Evolutionary conservation across 2,329 filamentous ascomycete genomes (phyloP), one percentile per base, ranked within the genome.

Genomic region (Beauveria caledonica): DNA sequence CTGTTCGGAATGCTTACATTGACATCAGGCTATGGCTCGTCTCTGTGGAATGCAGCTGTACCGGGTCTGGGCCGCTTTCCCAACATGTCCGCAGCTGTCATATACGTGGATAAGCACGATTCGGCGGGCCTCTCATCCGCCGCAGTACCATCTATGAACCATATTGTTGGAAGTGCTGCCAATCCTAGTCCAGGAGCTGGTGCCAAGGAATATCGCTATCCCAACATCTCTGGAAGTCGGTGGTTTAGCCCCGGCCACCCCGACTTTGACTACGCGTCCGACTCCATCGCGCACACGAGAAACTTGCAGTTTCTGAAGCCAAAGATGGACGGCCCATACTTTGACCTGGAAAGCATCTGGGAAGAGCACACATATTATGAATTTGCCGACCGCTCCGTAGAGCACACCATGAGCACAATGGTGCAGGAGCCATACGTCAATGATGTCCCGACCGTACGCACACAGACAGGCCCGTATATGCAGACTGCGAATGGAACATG

Each of bases 331-430:
- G 88, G 87, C 0, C 87, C 88, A 0, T 80, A 77, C 60, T 90
- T 92, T 66, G 86, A 92, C 66, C 80, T 92, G 19, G 89, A 92
- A 68, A 79, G 80, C 1, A 85, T 92, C 55, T 92, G 88, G 89
- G 87, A 90, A 8, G 87, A 91, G 71, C 88, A 92, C 69, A 88
- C 86, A 0, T 78, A 79, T 50, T 87, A 80, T 66, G 87, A 91
- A 68, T 92, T 92, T 69, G 83, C 72, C 2, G 81, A 84, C 60
- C 80, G 87, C 21, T 82, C 82, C 8, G 87, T 90, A 0, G 83
- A 83, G 62, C 80, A 83, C 62, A 92, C 88, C 0, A 91, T 92
- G 88, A 78, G 77, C 11, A 91, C 88, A 0, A 91, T 92, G 88
- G 87, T 90, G 62, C 63, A 62, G 6, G 84, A 90, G 70, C 88